Evolutionary conservation across 257 asterid genomes (phyloP), one percentile per base, ranked within the genome.

Genomic region (Solanum habrochaites): DNA sequence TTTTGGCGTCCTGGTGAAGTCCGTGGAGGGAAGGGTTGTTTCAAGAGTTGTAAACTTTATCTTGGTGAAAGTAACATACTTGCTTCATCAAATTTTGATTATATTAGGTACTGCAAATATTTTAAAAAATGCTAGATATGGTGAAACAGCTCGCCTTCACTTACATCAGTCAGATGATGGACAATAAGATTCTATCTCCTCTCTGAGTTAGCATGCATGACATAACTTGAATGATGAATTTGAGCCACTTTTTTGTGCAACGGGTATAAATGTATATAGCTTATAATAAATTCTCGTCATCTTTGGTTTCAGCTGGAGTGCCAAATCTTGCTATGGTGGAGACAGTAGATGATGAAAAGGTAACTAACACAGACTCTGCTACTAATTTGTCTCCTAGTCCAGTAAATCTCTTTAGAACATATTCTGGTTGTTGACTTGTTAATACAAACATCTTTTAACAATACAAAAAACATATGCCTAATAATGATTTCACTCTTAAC

Each of bases 261-360:
- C 64, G 27, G 83, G 7, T 52, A 52, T 52, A 52, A 52, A 52
- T 52, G 16, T 43, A 27, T 15, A 45, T 9, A 27, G 85, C 69
- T 80, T 29, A 80, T 29, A 29, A 47, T 80, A 3, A 80, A 29
- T 47, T 75, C 42, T 80, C 43, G 7, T 80, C 67, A 29, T 80
- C 85, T 80, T 80, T 47, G 85, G 77, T 85, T 83, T 90, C 93
- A 94, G 99, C 93, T 85, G 98, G 94, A 80, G 97, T 95, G 58
- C 98, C 98, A 58, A 94, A 95, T 91, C 98, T 97, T 37, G 93
- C 94, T 88, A 90, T 95, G 97, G 99, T 97, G 89, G 98, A 97
- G 93, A 94, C 96, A 43, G 98, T 97, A 60, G 98, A 97, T 90
- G 98, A 97, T 90, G 98, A 92, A 86, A 97, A 97, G 98, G 99